These are phyloP conservation scores for Pseudomassariella vexata DNA, from an alignment of 2,329 filamentous ascomycete species.

Conservation along the genomic window DNA sequence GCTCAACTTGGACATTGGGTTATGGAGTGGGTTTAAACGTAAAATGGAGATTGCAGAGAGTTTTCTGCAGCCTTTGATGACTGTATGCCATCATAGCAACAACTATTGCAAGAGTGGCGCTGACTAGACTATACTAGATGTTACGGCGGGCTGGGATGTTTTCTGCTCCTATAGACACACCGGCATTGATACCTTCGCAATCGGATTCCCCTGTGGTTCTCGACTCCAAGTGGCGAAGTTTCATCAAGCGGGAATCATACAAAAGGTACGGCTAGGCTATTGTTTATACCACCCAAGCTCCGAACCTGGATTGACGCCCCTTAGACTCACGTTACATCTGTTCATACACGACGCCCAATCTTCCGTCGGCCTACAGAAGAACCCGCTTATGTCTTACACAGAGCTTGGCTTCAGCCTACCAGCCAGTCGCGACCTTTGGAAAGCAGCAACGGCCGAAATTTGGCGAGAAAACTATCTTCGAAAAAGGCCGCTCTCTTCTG, in stretches of 20 bases:
- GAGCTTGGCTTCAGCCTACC: constrained; percentile 19
- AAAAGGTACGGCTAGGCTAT: constrained; percentile 18
- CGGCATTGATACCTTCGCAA: constrained; percentile 10
- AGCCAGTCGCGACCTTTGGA: constrained; percentile 19
- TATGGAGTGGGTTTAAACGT: constrained; percentile 47
- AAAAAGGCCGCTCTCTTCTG: constrained; percentile 11
- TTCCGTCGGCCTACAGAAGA: constrained; percentile 17
- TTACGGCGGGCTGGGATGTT: constrained; percentile 37
- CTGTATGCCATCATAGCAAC: constrained; percentile 19
- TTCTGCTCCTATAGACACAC: constrained; percentile 14
- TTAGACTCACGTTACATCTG: constrained; percentile 20
- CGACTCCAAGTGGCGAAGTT: constrained; percentile 18
- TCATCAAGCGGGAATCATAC: constrained; percentile 20
- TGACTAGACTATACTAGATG: constrained; percentile 31
- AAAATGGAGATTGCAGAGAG: constrained; percentile 50
- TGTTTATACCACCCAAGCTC: too few relatives aligned
- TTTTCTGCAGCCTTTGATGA: constrained; percentile 46
- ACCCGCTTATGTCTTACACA: constrained; percentile 16
- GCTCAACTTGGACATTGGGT: constrained; percentile 43
- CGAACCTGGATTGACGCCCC: background rate
- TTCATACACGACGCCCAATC: constrained; percentile 19
- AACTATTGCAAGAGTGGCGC: too few relatives aligned
- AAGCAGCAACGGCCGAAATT: constrained; percentile 16
- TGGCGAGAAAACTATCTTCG: constrained; percentile 19
- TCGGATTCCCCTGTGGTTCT: constrained; percentile 15